These are phyloP conservation scores for Solanum ossicruentum DNA, from an alignment of 257 asterid species.

Conservation along the genomic window DNA sequence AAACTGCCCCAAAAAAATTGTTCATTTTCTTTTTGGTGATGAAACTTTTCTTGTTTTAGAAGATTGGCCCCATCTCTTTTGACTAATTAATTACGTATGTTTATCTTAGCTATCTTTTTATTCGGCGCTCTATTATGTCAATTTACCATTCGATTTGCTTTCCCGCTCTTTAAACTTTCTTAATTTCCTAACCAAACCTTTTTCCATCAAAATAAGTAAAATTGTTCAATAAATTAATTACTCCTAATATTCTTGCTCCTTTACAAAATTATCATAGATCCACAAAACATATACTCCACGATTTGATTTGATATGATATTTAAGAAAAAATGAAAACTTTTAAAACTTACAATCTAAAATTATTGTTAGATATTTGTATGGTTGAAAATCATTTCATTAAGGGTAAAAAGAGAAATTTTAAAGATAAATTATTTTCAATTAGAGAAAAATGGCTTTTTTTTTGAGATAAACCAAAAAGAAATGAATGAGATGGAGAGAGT, in stretches of 20 bases:
- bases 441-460: no score
- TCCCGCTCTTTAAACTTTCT: constrained; percentile 34
- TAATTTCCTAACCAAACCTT: background rate
- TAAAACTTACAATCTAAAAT: no score
- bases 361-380: no score
- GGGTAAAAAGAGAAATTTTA: no score
- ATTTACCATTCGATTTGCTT: constrained; percentile 11
- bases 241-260: background rate
- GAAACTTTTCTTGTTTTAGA: constrained; percentile 5
- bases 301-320: no score
- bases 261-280: background rate
- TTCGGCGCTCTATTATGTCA: constrained; percentile 16
- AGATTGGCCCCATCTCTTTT: constrained; percentile 10
- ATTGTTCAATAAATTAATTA: background rate
- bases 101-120: constrained; percentile 12
- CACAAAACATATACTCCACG: background rate
- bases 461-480: no score
- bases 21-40: background rate
- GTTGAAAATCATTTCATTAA: no score
- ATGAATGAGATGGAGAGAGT: no score
- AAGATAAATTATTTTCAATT: no score
- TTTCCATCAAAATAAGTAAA: background rate
- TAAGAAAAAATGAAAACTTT: no score
- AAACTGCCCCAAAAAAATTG: background rate
- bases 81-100: constrained; percentile 11